These are phyloP conservation scores for Diaporthe capsici DNA, from an alignment of 2,329 filamentous ascomycete genomes.

Conservation along the genomic window DNA sequence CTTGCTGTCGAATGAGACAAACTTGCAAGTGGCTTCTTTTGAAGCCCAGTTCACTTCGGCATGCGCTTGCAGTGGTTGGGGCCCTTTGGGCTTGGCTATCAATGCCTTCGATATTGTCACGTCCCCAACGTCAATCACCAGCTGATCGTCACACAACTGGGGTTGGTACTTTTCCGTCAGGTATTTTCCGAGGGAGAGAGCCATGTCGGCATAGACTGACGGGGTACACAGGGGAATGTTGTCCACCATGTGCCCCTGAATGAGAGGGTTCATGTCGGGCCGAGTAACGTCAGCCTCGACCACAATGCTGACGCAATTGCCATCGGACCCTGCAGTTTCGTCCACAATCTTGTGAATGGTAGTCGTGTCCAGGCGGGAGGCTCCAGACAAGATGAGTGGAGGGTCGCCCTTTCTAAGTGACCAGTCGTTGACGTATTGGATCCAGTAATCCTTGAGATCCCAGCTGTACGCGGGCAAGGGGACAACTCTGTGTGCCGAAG, in stretches of 20 bases:
- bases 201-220: constrained; percentile 63
- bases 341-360: constrained; percentile 28
- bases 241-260: constrained; percentile 77
- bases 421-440: constrained; percentile 37
- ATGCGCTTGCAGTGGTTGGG: constrained; percentile 71
- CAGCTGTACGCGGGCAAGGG: constrained; percentile 31
- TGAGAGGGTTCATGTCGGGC: constrained; percentile 70
- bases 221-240: constrained; percentile 76
- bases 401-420: constrained; percentile 28
- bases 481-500: constrained; percentile 9
- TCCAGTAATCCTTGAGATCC: constrained; percentile 36
- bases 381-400: constrained; percentile 52
- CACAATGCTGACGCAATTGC: constrained; percentile 56
- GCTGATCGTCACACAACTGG: constrained; percentile 71
- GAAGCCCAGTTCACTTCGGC: constrained; percentile 69
- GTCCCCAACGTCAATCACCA: constrained; percentile 80
- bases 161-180: constrained; percentile 74
- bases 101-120: constrained; percentile 71
- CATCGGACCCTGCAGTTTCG: neutral
- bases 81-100: constrained; percentile 67
- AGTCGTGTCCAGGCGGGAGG: constrained; percentile 53
- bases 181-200: constrained; percentile 71
- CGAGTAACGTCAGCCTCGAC: constrained; percentile 77
- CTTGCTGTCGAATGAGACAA: constrained; percentile 71
- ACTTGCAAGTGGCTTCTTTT: constrained; percentile 73